phyloP scores from a whole-genome alignment of 2,329 filamentous ascomycete species.

The Camillea tinctor region DNA sequence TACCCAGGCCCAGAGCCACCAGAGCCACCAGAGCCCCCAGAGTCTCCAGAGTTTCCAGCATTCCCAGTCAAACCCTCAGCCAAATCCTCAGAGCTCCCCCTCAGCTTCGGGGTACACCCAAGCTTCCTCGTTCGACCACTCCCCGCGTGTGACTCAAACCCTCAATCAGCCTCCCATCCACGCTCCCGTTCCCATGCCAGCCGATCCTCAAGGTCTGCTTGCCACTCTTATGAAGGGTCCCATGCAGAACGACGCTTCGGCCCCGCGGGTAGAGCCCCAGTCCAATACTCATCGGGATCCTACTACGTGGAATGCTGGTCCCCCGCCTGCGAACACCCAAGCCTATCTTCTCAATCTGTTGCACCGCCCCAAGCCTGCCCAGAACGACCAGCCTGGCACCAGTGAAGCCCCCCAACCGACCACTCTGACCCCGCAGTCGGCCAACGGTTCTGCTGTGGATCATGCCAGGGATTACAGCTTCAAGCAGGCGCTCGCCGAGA shows the following conservation, averaged over 20 bases:
- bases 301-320: slow-evolving; percentile 44
- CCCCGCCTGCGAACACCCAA: slow-evolving; percentile 69
- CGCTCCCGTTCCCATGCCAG: slow-evolving; percentile 54
- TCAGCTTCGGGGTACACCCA: slow-evolving; percentile 22
- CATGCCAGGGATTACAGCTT: slow-evolving; percentile 25
- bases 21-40: no score
- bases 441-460: slow-evolving; percentile 32
- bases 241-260: slow-evolving; percentile 46
- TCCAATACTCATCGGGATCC: slow-evolving; percentile 19
- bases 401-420: slow-evolving; percentile 43
- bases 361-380: slow-evolving; percentile 70
- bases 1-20: slow-evolving; percentile 34
- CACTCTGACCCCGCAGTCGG: slow-evolving; percentile 46
- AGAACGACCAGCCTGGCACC: slow-evolving; percentile 48
- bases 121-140: slow-evolving; percentile 21
- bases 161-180: slow-evolving; percentile 45
- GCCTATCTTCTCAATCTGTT: slow-evolving; percentile 84
- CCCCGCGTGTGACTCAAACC: slow-evolving; percentile 22
- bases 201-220: slow-evolving; percentile 57
- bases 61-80: no score
- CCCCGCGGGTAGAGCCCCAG: slow-evolving; percentile 33
- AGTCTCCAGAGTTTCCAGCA: no score
- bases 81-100: slow-evolving; percentile 29
- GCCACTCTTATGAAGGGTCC: slow-evolving; percentile 61
- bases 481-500: slow-evolving; percentile 21